Conservation (phyloP, 2,329 filamentous ascomycete genomes). For the Nigrospora oryzae region DNA sequence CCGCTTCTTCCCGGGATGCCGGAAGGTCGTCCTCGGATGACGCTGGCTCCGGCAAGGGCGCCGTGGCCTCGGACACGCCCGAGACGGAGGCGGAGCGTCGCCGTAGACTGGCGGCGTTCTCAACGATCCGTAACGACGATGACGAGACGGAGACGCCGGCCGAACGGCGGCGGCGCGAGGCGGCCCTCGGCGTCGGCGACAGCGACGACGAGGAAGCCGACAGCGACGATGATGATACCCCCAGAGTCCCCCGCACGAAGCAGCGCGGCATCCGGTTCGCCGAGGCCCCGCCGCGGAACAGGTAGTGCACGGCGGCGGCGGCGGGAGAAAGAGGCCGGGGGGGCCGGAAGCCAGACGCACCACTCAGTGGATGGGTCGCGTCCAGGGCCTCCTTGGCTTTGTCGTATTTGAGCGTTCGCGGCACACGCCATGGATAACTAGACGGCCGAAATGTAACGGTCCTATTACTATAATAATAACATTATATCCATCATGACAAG, state of each 20-base stretch:
- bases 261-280: conserved; percentile 53
- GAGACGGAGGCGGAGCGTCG: conserved; percentile 66
- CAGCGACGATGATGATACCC: conserved; percentile 50
- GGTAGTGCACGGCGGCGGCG: conserved; percentile 6
- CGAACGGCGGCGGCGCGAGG: conserved; percentile 64
- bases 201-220: conserved; percentile 34
- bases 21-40: no score
- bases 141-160: conserved; percentile 60
- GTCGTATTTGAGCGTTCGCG: no score
- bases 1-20: background rate
- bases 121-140: conserved; percentile 32
- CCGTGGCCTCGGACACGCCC: conserved; percentile 24
- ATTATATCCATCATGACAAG: no score
- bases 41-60: no score
- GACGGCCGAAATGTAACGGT: no score
- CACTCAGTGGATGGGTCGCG: no score
- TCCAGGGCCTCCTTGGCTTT: background rate
- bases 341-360: background rate
- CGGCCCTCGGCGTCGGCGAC: conserved; percentile 56
- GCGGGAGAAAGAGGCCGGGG: background rate
- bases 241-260: conserved; percentile 40
- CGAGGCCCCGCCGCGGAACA: conserved; percentile 27
- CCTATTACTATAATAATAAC: no score
- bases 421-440: no score
- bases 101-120: conserved; percentile 49